Conservation (phyloP, 2,329 filamentous ascomycete genomes). For the Grosmannia huntii region DNA sequence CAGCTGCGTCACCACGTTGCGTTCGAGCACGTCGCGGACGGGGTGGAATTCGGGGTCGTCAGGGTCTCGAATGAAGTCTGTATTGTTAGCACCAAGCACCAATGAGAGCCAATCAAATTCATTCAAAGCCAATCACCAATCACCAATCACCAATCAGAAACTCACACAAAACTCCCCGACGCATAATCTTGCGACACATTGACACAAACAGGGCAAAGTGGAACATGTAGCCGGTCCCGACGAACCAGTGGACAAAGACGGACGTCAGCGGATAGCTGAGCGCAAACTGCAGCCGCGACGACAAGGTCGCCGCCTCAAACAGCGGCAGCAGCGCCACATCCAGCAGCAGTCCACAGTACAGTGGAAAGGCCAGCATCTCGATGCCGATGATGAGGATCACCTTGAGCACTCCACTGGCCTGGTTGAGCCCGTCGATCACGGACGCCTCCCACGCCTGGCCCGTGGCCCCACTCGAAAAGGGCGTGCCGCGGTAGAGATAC, state of each 20-base stretch:
- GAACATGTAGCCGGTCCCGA: slow-evolving; percentile 99
- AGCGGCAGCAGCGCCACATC: slow-evolving; percentile 81
- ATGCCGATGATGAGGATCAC: slow-evolving; percentile 98
- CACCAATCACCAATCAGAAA: slow-evolving; percentile 15
- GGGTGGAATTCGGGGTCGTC: slow-evolving; percentile 98
- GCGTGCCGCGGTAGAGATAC: slow-evolving; percentile 63
- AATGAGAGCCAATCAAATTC: too few relatives aligned
- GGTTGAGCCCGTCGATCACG: slow-evolving; percentile 71
- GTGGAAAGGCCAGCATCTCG: slow-evolving; percentile 93
- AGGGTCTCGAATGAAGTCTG: slow-evolving; percentile 92
- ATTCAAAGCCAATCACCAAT: too few relatives aligned
- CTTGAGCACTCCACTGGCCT: slow-evolving; percentile 94
- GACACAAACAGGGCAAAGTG: slow-evolving; percentile 97
- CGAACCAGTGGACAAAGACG: slow-evolving; percentile 96
- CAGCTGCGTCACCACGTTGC: slow-evolving; percentile 82
- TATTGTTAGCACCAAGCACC: not conserved
- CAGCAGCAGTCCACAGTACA: slow-evolving; percentile 87
- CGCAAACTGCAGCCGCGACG: slow-evolving; percentile 67
- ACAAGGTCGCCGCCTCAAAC: slow-evolving; percentile 68
- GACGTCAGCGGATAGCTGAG: slow-evolving; percentile 72
- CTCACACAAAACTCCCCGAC: slow-evolving; percentile 82
- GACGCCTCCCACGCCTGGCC: slow-evolving; percentile 59
- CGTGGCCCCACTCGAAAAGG: slow-evolving; percentile 46
- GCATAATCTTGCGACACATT: slow-evolving; percentile 97
- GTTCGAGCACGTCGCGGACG: slow-evolving; percentile 88